Base-by-base conservation (phyloP, 2,329 filamentous ascomycete species). In the Aspergillus eucalypticola region DNA sequence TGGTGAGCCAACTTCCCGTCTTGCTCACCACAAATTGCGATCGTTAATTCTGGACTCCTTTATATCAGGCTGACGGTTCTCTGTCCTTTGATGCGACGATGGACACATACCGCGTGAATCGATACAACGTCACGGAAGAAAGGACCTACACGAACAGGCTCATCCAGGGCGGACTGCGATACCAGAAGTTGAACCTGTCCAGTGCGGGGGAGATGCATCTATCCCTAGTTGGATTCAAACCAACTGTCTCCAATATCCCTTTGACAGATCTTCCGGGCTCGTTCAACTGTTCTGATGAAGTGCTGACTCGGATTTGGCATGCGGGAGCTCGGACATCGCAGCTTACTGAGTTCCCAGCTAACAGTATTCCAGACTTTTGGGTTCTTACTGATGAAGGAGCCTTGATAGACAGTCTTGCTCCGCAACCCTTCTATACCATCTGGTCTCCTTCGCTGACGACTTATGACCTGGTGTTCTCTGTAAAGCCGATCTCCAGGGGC, bases 131-230 rank as follows among this genome's bases (percentile, higher is more conserved):
- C 53, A 71, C 67, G 7, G 57, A 56, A 3, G 46, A 62, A 3
- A 63, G 57, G 0, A 44, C 55, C n/a, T 62, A 72, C 23, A 68
- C 63, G 0, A 76, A 75, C 60, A 68, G 70, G n/a, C 67, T 77
- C 5, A 67, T 77, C n/a, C 75, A 76, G 61, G 75, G 75, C 5
- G 72, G 66, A 8, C 70, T 76, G 38, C 66, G 74, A 5, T 78
- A 76, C 60, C 75, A 77, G 61, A 75, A 76, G 60, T 63, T 77
- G 11, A 75, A 73, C 35, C 64, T 78, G 0, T 74, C 71, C 1
- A 71, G 69, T 2, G 56, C 68, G 1, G 74, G 73, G 1, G 61
- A 64, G 6, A 56, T 77, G 0, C 56, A 64, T 1, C 59, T 77
- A 0, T 61, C 61, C 0, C 67, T 65, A 21, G 60, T 76, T 5